phyloP scores from a whole-genome alignment of 2,329 filamentous ascomycete genomes.

The Berkeleyomyces basicola region DNA sequence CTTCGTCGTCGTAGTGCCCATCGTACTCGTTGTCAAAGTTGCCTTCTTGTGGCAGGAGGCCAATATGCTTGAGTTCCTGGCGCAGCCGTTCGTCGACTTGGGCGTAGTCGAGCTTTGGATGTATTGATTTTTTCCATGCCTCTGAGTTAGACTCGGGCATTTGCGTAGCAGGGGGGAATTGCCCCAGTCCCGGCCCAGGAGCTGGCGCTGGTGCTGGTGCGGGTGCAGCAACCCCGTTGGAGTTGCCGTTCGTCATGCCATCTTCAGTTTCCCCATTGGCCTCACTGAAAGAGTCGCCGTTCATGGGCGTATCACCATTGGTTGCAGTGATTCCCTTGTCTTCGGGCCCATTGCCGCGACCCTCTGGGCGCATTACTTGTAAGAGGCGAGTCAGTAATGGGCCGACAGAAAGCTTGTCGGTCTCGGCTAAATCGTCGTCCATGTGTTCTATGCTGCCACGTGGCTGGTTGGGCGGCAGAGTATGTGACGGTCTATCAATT shows the following conservation, averaged over 20 bases:
- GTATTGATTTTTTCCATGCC: constrained; percentile 61
- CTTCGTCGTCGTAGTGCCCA: constrained; percentile 81
- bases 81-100: constrained; percentile 83
- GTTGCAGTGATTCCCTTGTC: constrained; percentile 29
- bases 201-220: neutral
- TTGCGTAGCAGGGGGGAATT: constrained; percentile 52
- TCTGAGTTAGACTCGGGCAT: constrained; percentile 64
- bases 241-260: neutral
- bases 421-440: constrained; percentile 72
- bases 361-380: constrained; percentile 64
- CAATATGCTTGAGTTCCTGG: constrained; percentile 79
- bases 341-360: constrained; percentile 37
- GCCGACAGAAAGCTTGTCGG: constrained; percentile 74
- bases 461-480: constrained; percentile 61
- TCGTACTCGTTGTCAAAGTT: constrained; percentile 58
- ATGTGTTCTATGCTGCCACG: constrained; percentile 76
- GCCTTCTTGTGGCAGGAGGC: constrained; percentile 56
- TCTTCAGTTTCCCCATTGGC: constrained; percentile 27
- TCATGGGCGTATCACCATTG: constrained; percentile 26
- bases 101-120: constrained; percentile 64
- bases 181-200: constrained; percentile 14
- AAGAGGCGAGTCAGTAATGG: constrained; percentile 72
- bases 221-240: too few species aligned
- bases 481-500: constrained; percentile 52
- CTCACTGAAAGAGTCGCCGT: constrained; percentile 7